These are phyloP conservation scores for Ceratobasidium sp. DNA, from an alignment of 1,284 basidiomycete genomes.

Conservation along the genomic window DNA sequence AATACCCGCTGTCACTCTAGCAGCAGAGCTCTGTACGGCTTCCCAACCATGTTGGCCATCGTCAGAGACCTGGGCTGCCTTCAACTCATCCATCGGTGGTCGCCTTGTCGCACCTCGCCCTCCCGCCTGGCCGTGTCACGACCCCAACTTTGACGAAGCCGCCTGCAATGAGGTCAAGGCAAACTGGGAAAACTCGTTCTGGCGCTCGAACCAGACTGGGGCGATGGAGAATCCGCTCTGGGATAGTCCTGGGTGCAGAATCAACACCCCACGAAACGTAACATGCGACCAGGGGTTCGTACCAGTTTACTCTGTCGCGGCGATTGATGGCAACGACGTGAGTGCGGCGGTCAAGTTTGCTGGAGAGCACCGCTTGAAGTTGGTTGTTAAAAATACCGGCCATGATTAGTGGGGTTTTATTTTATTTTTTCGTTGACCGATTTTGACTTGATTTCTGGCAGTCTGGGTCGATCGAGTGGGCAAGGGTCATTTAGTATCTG, in stretches of 20 bases:
- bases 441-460: background rate
- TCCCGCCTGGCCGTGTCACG: too few relatives aligned
- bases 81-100: constrained; percentile 11
- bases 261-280: too few relatives aligned
- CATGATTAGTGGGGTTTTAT: constrained; percentile 44
- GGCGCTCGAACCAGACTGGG: constrained; percentile 31
- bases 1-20: background rate
- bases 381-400: constrained; percentile 59
- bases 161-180: constrained; percentile 11
- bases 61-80: background rate
- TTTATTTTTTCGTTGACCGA: too few relatives aligned
- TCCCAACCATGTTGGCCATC: constrained; percentile 14
- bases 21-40: background rate
- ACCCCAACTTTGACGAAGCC: too few relatives aligned
- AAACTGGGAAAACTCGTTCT: constrained; percentile 35
- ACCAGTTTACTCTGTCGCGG: too few relatives aligned
- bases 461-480: constrained; percentile 51
- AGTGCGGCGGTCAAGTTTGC: too few relatives aligned
- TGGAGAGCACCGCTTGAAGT: constrained; percentile 53
- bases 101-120: constrained; percentile 21
- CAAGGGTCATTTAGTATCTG: constrained; percentile 52
- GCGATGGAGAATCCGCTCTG: constrained; percentile 9
- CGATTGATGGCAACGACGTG: too few relatives aligned
- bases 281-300: too few relatives aligned
- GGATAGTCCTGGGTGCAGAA: constrained; percentile 1